Evolutionary conservation across 495 filamentous ascomycete species (phyloP), one percentile per base, ranked within the genome.

Genomic region (Trichodelitschia bisporula): DNA sequence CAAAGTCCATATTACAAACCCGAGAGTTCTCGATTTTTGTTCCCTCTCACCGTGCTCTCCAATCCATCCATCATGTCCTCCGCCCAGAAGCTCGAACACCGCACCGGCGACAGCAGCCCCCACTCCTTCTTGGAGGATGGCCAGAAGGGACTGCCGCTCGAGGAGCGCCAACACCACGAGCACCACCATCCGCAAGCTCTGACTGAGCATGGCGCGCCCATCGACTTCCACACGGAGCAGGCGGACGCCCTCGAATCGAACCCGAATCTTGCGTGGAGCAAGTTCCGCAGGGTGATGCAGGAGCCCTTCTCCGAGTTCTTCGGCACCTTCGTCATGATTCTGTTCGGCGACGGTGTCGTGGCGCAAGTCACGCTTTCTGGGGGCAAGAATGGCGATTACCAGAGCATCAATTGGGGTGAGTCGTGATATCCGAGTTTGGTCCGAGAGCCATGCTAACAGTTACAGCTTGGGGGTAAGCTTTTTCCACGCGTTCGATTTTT

Each of bases 251-350:
- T 8, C 8, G 8, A 8, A 8, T 24, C 21, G 8, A 8, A 24
- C 23, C 43, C 50, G 21, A 42, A 47, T 2, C 42, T 60, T 1
- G 39, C 49, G n/a, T 66, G 62, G 64, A 57, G 47, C 34, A 47
- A 45, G 17, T 47, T 64, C 13, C 47, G 64, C 12, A 46, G 45
- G 2, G 34, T 45, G 5, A 36, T 60, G 13, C 50, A 56, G 28
- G 64, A 69, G 29, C 64, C 62, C 0, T 58, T 69, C 28, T 58
- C 66, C 0, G 69, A 75, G 30, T 71, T 73, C 49, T 61, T 65
- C 29, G 69, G 69, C 1, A 66, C 59, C 0, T 60, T 71, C 55
- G 63, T 70, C 14, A 31, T 72, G 35, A 51, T 73, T 31, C 46
- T 73, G 17, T 73, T 73, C 43, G 69, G 69, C 17, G 55, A 72